These are phyloP conservation scores for Penicillium sp. DNA, from an alignment of 2,329 filamentous ascomycete species.

Conservation along the genomic window DNA sequence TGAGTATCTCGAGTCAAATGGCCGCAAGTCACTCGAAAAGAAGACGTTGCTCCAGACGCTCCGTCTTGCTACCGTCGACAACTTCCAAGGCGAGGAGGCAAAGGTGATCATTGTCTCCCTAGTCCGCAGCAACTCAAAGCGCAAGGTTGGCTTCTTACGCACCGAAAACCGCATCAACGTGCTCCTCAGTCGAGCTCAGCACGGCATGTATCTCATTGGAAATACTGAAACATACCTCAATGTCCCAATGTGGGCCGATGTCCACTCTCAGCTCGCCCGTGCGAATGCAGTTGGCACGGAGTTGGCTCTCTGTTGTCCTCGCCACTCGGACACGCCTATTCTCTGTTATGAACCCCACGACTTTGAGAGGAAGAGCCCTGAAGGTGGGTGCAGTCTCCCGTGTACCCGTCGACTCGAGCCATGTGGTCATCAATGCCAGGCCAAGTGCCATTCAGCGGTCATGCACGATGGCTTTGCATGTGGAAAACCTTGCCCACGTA, in stretches of 20 bases:
- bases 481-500: conserved; percentile 8
- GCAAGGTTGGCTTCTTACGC: conserved; percentile 59
- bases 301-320: conserved; percentile 7
- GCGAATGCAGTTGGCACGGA: conserved; percentile 1
- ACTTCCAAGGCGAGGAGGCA: conserved; percentile 70
- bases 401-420: conserved; percentile 8
- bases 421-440: conserved; percentile 14
- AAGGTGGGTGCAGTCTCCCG: conserved; percentile 10
- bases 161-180: conserved; percentile 65
- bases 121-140: conserved; percentile 60
- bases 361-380: conserved; percentile 8
- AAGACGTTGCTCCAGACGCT: conserved; percentile 13
- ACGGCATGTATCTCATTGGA: conserved; percentile 13
- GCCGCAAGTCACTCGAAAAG: background rate
- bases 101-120: conserved; percentile 66
- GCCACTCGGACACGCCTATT: conserved; percentile 6
- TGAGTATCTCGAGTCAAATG: background rate
- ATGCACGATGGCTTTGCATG: conserved; percentile 9
- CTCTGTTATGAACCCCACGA: conserved; percentile 4
- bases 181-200: conserved; percentile 46
- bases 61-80: conserved; percentile 60
- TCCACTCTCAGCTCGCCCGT: conserved; percentile 1
- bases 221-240: conserved; percentile 10
- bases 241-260: conserved; percentile 11
- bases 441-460: conserved; percentile 9